These are phyloP conservation scores for Cystofilobasidium capitatum DNA, from an alignment of 768 basidiomycete genomes.

Conservation along the genomic window DNA sequence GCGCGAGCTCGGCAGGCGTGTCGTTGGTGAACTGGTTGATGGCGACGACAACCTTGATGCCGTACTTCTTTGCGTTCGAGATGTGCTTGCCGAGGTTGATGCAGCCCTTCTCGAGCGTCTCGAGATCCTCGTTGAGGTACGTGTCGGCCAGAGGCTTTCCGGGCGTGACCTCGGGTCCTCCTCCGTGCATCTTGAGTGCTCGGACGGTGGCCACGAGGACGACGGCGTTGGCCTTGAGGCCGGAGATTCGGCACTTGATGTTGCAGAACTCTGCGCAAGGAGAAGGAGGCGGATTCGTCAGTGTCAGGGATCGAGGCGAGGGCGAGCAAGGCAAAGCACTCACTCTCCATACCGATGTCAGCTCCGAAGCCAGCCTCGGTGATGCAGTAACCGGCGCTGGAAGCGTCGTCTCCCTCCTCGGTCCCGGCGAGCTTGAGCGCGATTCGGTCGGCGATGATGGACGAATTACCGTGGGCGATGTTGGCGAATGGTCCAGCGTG, in stretches of 20 bases:
- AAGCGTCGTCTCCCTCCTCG: conserved; percentile 74
- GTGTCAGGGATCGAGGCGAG: neutral
- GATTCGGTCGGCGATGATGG: conserved; percentile 92
- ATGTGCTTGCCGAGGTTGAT: conserved; percentile 90
- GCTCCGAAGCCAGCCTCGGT: conserved; percentile 98
- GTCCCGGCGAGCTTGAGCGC: conserved; percentile 94
- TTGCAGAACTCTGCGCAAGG: conserved; percentile 76
- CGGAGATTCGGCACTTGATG: conserved; percentile 93
- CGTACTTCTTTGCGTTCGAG: conserved; percentile 87
- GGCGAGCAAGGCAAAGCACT: neutral
- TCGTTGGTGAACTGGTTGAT: conserved; percentile 91
- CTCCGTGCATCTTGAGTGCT: conserved; percentile 98
- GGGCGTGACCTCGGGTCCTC: conserved; percentile 90
- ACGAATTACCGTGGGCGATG: conserved; percentile 95
- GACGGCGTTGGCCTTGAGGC: conserved; percentile 83
- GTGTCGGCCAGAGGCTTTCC: conserved; percentile 88
- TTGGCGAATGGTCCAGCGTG: conserved; percentile 99
- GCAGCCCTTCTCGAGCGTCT: conserved; percentile 79
- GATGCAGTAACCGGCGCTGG: conserved; percentile 83
- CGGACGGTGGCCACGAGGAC: conserved; percentile 96
- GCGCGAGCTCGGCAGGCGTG: conserved; percentile 74
- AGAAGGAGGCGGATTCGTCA: neutral
- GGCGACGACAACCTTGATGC: conserved; percentile 88
- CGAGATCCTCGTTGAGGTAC: conserved; percentile 87
- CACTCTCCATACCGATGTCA: conserved; percentile 63